phyloP scores from a whole-genome alignment of 2,329 filamentous ascomycete species.

The Colletotrichum lini region DNA sequence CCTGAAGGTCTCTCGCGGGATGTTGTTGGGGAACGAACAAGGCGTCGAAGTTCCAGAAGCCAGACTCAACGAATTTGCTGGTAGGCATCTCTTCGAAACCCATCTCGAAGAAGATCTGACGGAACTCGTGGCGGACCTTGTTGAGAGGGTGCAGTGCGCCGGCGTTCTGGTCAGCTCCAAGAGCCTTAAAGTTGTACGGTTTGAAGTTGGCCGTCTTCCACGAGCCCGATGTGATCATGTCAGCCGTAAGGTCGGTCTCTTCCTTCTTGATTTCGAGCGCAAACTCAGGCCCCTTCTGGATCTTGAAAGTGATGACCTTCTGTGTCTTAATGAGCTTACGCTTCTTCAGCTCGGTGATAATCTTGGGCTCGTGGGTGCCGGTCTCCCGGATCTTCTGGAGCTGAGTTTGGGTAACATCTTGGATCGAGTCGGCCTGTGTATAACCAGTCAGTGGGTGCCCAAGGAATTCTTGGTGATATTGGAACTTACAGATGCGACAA shows the following conservation, averaged over 20 bases:
- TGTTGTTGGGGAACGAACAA: constrained; percentile 73
- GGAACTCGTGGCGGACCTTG: constrained; percentile 96
- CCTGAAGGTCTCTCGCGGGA: constrained; percentile 95
- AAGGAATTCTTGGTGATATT: background rate
- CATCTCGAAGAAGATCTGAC: constrained; percentile 99
- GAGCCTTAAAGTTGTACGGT: constrained; percentile 82
- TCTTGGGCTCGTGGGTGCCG: constrained; percentile 81
- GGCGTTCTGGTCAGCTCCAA: constrained; percentile 73
- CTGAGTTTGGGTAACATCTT: constrained; percentile 83
- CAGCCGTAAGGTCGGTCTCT: constrained; percentile 93
- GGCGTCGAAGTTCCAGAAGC: constrained; percentile 78
- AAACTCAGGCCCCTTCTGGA: constrained; percentile 89
- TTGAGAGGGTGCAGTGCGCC: constrained; percentile 81
- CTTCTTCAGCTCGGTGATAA: constrained; percentile 87
- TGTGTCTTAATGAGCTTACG: constrained; percentile 88
- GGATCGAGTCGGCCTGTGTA: constrained; percentile 76
- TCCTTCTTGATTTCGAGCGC: constrained; percentile 91
- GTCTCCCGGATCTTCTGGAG: constrained; percentile 81
- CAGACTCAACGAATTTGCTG: constrained; percentile 92
- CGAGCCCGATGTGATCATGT: constrained; percentile 88
- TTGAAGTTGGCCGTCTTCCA: constrained; percentile 97
- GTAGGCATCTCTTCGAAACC: constrained; percentile 99
- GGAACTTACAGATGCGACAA: constrained; percentile 64
- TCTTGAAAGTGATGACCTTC: constrained; percentile 87
- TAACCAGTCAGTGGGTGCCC: constrained; percentile 26